These are phyloP conservation scores for Epicoccum nigrum DNA, from an alignment of 2,329 filamentous ascomycete species.

Conservation along the genomic window DNA sequence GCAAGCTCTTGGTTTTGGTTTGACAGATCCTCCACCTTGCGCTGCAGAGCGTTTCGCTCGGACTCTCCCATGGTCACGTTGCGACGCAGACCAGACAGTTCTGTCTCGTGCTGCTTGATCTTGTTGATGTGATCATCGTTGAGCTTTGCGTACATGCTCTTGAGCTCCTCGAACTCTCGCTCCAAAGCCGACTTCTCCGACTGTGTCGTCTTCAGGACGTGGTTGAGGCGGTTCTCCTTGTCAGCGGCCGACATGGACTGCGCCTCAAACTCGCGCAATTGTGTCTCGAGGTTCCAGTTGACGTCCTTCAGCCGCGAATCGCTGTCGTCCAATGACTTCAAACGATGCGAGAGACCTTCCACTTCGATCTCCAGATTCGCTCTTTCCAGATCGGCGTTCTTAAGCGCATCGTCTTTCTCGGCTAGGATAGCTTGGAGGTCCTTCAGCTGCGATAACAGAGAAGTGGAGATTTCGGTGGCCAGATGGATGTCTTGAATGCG, in stretches of 20 bases:
- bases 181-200: constrained; percentile 79
- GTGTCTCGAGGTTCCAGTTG: constrained; percentile 96
- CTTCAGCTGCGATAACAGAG: constrained; percentile 89
- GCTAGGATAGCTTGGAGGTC: constrained; percentile 83
- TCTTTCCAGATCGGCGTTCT: constrained; percentile 74
- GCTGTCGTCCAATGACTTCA: constrained; percentile 86
- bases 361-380: constrained; percentile 82
- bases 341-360: constrained; percentile 77
- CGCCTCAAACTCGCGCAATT: constrained; percentile 80
- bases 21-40: constrained; percentile 85
- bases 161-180: constrained; percentile 89
- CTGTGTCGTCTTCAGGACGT: constrained; percentile 71
- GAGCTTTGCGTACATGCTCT: constrained; percentile 77
- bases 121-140: constrained; percentile 77
- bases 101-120: constrained; percentile 85
- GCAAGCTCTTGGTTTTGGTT: constrained; percentile 91
- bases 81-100: constrained; percentile 82
- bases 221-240: constrained; percentile 80
- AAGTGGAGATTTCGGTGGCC: constrained; percentile 96
- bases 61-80: constrained; percentile 78
- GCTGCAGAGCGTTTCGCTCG: constrained; percentile 78
- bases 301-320: constrained; percentile 97
- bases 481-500: constrained; percentile 96
- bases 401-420: constrained; percentile 87
- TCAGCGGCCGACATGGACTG: constrained; percentile 77